Evolutionary conservation across 345 rosid species (phyloP).

Genomic region (Gossypium thurberi): DNA sequence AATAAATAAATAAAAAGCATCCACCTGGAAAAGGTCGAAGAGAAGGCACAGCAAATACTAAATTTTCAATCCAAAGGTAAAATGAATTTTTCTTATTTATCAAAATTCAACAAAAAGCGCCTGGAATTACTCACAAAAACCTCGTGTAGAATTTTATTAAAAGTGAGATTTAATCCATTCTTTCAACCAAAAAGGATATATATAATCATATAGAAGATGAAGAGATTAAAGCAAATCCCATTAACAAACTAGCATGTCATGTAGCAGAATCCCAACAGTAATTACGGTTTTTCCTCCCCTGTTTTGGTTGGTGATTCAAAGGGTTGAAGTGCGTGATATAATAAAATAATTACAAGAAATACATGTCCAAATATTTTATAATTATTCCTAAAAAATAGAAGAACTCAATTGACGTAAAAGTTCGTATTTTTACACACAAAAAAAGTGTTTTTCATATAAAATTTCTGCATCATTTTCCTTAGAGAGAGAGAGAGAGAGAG

Average conservation of each 20-base stretch:
- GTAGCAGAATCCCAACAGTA: neutral
- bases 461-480: neutral
- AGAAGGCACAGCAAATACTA: neutral
- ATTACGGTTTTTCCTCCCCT: neutral
- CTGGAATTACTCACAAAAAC: neutral
- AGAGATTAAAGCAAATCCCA: too few relatives aligned
- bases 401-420: neutral
- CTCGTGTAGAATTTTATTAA: neutral
- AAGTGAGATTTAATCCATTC: neutral
- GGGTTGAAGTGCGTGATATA: neutral
- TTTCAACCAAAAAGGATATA: neutral
- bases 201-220: too few relatives aligned
- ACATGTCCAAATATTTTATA: neutral
- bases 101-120: neutral
- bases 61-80: neutral
- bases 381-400: neutral
- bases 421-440: neutral
- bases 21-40: neutral
- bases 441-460: neutral
- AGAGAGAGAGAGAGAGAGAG: neutral
- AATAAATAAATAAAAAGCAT: neutral
- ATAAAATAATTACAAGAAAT: too few relatives aligned
- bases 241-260: too few relatives aligned
- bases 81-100: neutral
- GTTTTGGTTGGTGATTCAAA: neutral